Evolutionary conservation across 2,329 filamentous ascomycete species (phyloP).

Genomic region (Chalaropsis thielavioides): DNA sequence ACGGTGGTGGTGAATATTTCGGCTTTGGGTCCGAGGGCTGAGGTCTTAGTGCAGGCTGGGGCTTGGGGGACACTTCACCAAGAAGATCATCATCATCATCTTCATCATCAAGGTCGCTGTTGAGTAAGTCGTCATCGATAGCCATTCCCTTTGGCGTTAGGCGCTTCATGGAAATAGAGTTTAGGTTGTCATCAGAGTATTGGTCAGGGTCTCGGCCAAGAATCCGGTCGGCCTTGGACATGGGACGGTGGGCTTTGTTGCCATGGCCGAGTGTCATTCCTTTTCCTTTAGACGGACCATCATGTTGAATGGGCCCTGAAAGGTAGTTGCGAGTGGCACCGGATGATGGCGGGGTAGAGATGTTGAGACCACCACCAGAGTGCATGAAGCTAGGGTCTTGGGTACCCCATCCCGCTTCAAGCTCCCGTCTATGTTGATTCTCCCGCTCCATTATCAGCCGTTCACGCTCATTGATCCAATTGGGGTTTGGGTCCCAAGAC

Average conservation of each 20-base stretch:
- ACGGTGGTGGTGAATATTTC: not conserved
- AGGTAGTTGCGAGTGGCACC: conserved; percentile 23
- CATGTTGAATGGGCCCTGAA: conserved; percentile 20
- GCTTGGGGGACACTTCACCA: conserved; percentile 23
- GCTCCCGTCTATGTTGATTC: conserved; percentile 48
- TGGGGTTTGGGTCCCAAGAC: conserved; percentile 74
- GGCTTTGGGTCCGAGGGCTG: conserved; percentile 1
- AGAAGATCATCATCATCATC: conserved; percentile 23
- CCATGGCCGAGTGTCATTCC: conserved; percentile 14
- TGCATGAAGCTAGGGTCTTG: conserved; percentile 21
- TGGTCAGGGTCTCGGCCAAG: conserved; percentile 42
- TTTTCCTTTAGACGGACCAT: conserved; percentile 17
- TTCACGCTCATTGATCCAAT: conserved; percentile 61
- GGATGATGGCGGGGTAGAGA: conserved; percentile 19
- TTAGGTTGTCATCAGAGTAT: conserved; percentile 35
- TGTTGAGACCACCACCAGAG: conserved; percentile 17
- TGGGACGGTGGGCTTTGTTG: conserved; percentile 25
- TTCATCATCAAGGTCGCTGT: conserved; percentile 25
- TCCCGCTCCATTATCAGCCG: conserved; percentile 42
- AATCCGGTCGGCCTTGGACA: conserved; percentile 44
- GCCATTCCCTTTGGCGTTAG: conserved; percentile 34
- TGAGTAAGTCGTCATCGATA: conserved; percentile 30
- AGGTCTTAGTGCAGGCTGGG: conserved; percentile 6
- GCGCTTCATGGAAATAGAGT: conserved; percentile 32
- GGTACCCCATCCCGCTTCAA: conserved; percentile 52